Evolutionary conservation across 1,139 yeast species (phyloP), one percentile per base, ranked within the genome.

Genomic region (Blastobotrys proliferans): DNA sequence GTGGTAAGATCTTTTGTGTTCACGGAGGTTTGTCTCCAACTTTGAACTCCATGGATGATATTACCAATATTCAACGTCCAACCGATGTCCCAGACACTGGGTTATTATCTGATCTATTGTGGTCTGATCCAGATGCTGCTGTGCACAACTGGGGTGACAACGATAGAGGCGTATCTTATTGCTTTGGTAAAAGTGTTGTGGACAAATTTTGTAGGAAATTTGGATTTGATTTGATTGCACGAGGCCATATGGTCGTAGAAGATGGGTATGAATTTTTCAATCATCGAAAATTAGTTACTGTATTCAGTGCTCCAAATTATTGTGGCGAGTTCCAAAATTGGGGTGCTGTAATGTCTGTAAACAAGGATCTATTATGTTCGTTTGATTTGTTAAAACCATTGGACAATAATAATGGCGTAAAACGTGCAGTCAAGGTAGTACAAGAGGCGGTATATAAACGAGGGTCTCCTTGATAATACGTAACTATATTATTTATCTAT

Each of bases 211-310:
- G 86, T 54, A 64, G 74, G 17, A 72, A 72, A 39, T 84, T 85
- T 63, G 79, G 81, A 46, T 81, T 86, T 66, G 95, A 86, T 63
- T 68, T 86, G 54, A 75, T 86, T 51, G 88, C 83, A 25, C 70
- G 95, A 54, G 95, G 94, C 13, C 95, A 86, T 62, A 86, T 86
- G 95, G 95, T 86, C 38, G 95, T 86, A 35, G 95, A 86, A 64
- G 94, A 86, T 61, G 95, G 95, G 3, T 86, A 86, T 60, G 95
- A 86, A 61, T 86, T 86, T 58, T 86, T 84, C 63, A 81, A 83
- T 47, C 79, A 76, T 57, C 73, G 88, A 53, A 81, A 79, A 58
- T 71, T 86, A 51, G 95, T 86, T 2, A 86, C 95, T 0, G 79
- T 86, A 1, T 86, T 86, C 56, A 78, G 84, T 53, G 95, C 95